These are phyloP conservation scores for Vigna mungo DNA, from an alignment of 306 rosid species.

Conservation along the genomic window DNA sequence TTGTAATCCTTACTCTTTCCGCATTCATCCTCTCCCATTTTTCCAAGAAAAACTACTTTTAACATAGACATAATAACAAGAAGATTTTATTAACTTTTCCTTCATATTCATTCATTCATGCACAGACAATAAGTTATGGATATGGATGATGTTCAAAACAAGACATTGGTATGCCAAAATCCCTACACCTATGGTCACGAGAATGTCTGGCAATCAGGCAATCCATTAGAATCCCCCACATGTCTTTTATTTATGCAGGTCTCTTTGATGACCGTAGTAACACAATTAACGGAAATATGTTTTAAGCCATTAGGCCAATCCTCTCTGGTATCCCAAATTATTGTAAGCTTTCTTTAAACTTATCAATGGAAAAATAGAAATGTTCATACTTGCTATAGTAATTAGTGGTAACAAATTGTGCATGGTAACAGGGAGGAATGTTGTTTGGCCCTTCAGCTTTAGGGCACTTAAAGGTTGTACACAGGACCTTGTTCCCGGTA, in stretches of 20 bases:
- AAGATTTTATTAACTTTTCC: not conserved
- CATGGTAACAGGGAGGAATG: conserved; percentile 59
- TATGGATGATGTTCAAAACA: not conserved
- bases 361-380: not conserved
- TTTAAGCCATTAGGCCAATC: conserved; percentile 73
- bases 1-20: not conserved
- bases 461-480: conserved; percentile 45
- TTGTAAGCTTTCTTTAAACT: conserved; percentile 56
- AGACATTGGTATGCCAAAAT: conserved; percentile 56
- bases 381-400: not conserved
- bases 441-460: conserved; percentile 66
- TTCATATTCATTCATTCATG: not conserved
- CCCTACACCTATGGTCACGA: not conserved
- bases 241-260: conserved; percentile 64
- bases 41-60: conserved; percentile 2
- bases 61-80: not conserved
- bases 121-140: conserved; percentile 12
- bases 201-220: conserved; percentile 39
- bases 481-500: conserved; percentile 48
- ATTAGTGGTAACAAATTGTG: conserved; percentile 23
- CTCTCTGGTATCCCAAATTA: conserved; percentile 66
- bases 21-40: not conserved
- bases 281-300: conserved; percentile 46
- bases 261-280: conserved; percentile 45
- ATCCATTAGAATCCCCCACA: conserved; percentile 53